phyloP scores from a whole-genome alignment of 1,139 yeast genomes.

The Zygosaccharomyces sapae region DNA sequence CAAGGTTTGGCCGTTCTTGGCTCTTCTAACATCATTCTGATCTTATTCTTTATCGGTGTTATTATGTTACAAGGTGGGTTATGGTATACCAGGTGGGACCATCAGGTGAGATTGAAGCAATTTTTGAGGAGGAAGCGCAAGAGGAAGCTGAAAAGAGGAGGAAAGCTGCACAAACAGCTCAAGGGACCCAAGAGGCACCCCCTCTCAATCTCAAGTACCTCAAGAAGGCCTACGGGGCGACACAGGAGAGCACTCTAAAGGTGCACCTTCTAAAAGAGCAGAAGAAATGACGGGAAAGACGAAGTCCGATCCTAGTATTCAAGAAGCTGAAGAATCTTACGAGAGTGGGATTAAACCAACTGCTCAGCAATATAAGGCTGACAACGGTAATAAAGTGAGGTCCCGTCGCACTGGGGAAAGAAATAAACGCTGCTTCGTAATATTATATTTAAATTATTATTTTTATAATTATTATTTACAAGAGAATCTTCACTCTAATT shows the following conservation, averaged over 20 bases:
- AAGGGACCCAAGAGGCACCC: background rate
- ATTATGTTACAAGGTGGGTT: constrained; percentile 81
- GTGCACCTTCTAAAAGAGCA: background rate
- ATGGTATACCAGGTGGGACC: constrained; percentile 83
- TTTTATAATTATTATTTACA: constrained; percentile 13
- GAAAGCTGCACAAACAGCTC: constrained; percentile 1
- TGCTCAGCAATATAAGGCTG: constrained; percentile 8
- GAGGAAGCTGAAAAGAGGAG: constrained; percentile 13
- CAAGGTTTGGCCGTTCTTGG: constrained; percentile 91
- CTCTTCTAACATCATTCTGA: constrained; percentile 77
- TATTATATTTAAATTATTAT: background rate
- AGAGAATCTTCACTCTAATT: constrained; percentile 8
- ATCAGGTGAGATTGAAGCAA: constrained; percentile 49
- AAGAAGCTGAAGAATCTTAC: background rate
- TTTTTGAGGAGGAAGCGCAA: constrained; percentile 46
- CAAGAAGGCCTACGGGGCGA: constrained; percentile 8
- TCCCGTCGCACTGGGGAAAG: constrained; percentile 4
- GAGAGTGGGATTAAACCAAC: constrained; percentile 2
- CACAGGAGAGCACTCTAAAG: constrained; percentile 6
- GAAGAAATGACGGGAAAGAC: background rate
- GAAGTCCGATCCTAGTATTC: background rate
- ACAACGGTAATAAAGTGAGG: constrained; percentile 13
- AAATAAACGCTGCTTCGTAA: background rate
- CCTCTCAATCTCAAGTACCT: background rate
- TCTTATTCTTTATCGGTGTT: constrained; percentile 69